Evolutionary conservation across 805 yeast genomes (phyloP).

Genomic region (Candida schatavii): DNA sequence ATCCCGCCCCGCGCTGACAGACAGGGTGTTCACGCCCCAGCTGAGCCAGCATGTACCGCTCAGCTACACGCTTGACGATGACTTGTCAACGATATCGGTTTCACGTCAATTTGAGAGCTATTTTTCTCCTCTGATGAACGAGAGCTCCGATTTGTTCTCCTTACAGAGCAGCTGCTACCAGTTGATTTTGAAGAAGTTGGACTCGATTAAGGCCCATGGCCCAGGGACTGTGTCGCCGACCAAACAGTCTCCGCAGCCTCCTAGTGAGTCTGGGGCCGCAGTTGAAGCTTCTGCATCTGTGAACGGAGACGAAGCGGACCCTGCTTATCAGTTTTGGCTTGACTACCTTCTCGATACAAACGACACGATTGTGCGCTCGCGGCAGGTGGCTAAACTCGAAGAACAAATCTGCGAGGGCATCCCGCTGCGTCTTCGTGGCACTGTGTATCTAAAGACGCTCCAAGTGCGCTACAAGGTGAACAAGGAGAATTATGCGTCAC

Average conservation of each 20-base stretch:
- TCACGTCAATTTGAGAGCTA: slow-evolving; percentile 25
- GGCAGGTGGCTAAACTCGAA: slow-evolving; percentile 16
- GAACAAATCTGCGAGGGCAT: slow-evolving; percentile 25
- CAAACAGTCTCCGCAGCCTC: too few relatives aligned
- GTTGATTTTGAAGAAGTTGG: background rate
- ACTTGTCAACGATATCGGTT: slow-evolving; percentile 19
- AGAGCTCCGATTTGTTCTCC: slow-evolving; percentile 23
- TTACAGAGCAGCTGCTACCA: background rate
- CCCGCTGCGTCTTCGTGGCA: slow-evolving; percentile 26
- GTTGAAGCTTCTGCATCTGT: slow-evolving; percentile 1
- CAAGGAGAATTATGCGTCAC: slow-evolving; percentile 26
- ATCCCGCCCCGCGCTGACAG: background rate
- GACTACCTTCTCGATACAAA: background rate
- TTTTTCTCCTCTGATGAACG: slow-evolving; percentile 23
- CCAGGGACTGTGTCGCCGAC: background rate
- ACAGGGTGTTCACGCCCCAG: background rate
- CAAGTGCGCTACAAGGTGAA: slow-evolving; percentile 29
- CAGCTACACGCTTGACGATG: slow-evolving; percentile 15
- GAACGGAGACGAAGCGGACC: background rate
- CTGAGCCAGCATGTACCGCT: slow-evolving; percentile 3
- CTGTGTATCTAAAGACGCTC: slow-evolving; percentile 32
- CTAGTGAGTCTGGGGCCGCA: background rate
- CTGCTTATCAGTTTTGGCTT: slow-evolving; percentile 3
- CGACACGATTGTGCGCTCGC: background rate
- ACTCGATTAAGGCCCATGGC: background rate